Base-by-base conservation (phyloP, 805 yeast species). In the Starmerella khaoyaiensis region DNA sequence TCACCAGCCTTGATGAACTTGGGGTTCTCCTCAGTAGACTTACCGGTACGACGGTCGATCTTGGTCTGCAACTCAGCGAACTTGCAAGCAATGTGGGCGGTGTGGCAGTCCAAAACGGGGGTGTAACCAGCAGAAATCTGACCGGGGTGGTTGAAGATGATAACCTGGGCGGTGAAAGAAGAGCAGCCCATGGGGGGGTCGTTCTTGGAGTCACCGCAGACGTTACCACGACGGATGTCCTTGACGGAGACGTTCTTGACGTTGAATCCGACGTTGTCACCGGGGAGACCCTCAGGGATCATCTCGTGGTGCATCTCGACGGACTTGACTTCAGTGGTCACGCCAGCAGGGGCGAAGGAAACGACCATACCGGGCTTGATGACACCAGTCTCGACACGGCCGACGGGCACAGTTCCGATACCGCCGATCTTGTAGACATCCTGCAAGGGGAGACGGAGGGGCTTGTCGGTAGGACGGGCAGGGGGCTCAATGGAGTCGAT, bases 1-100 rank as follows among this genome's bases (percentile, higher is more conserved):
- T 86, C 94, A 65, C 94, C 94, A 59, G 93, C 79, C 72, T 84
- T 84, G 68, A 93, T 74, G 71, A 76, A 81, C 64, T 87, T 86
- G 58, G 95, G 94, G 58, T 70, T 66, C 60, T 79, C 86, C 74
- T 83, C 93, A 59, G 77, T 65, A 62, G 71, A 69, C 79, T 87
- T 81, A 70, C 93, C 93, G 58, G 94, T 76, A 68, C 86, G 76
- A 70, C 86, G 79, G 76, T 81, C 93, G 59, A 80, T 78, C 77
- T 82, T 77, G 65, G 74, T 76, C 52, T 78, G 53, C 56, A 81
- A 74, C 59, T 74, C 74, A 59, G 74, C 79, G 71, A 81, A 78
- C 67, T 72, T 76, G 69, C 90, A 82, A 58, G 93, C 87, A 68
- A 79, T 79, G 72, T 81, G 93, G 58, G 87, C 84, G 56, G 90